Evolutionary conservation across 495 filamentous ascomycete species (phyloP).

Genomic region (Talaromyces nanjingensis): DNA sequence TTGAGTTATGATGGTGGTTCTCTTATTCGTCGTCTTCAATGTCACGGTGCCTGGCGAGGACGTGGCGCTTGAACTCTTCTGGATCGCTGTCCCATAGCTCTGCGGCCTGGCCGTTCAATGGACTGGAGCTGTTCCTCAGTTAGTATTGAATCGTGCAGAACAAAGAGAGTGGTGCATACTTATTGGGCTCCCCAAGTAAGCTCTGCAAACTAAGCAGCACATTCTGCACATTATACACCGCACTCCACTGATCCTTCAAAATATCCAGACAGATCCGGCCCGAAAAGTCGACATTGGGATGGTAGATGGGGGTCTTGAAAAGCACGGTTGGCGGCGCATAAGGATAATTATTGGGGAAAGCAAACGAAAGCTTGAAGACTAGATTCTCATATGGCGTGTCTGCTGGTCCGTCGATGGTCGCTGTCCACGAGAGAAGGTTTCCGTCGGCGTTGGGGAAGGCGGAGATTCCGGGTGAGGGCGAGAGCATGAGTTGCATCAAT

Average conservation of each 20-base stretch:
- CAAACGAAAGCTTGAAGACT: constrained; percentile 88
- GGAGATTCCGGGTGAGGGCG: constrained; percentile 84
- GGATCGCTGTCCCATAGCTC: constrained; percentile 92
- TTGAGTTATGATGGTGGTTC: neutral
- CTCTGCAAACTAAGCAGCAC: constrained; percentile 92
- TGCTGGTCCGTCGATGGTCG: constrained; percentile 84
- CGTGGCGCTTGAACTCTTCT: constrained; percentile 74
- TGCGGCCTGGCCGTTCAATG: constrained; percentile 92
- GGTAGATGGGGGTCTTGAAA: constrained; percentile 90
- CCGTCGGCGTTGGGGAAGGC: constrained; percentile 88
- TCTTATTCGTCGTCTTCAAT: constrained; percentile 47
- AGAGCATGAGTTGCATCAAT: constrained; percentile 96
- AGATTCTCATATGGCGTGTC: constrained; percentile 87
- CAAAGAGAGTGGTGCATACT: constrained; percentile 48
- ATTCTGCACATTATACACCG: constrained; percentile 88
- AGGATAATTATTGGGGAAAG: constrained; percentile 88
- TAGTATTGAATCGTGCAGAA: neutral
- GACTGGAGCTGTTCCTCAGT: constrained; percentile 62
- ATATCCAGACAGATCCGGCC: constrained; percentile 94
- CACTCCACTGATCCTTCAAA: constrained; percentile 96
- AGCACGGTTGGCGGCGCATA: constrained; percentile 89
- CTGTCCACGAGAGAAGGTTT: constrained; percentile 86
- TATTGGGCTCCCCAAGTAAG: constrained; percentile 93
- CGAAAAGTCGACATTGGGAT: constrained; percentile 90
- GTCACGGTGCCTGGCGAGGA: constrained; percentile 58